Evolutionary conservation across 2,329 filamentous ascomycete species (phyloP).

Genomic region (Aspergillus vadensis): DNA sequence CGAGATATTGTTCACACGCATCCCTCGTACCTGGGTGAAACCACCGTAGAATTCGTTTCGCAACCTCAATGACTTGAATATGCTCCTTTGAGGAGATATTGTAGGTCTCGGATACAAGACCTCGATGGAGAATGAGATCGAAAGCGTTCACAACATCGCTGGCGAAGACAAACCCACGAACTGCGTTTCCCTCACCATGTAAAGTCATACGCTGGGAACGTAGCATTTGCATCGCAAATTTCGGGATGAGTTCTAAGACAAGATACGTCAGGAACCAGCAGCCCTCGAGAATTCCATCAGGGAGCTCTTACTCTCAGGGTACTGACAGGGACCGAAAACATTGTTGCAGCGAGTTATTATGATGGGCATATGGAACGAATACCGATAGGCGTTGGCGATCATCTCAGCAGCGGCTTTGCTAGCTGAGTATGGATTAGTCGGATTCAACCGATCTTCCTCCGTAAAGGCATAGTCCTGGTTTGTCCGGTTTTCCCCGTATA

Average conservation of each 20-base stretch:
- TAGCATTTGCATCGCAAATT: constrained; percentile 75
- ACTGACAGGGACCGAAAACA: constrained; percentile 82
- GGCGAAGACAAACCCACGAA: constrained; percentile 74
- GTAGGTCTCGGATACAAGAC: constrained; percentile 73
- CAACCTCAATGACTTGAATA: constrained; percentile 75
- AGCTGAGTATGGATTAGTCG: constrained; percentile 82
- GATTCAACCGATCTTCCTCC: constrained; percentile 74
- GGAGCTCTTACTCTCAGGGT: constrained; percentile 69
- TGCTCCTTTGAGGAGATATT: constrained; percentile 80
- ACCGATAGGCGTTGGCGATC: constrained; percentile 80
- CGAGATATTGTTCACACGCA: constrained; percentile 63
- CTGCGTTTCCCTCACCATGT: constrained; percentile 75
- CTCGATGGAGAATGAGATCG: constrained; percentile 80
- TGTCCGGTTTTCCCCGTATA: constrained; percentile 71
- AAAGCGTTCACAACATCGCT: constrained; percentile 79
- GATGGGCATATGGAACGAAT: constrained; percentile 77
- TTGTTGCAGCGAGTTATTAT: constrained; percentile 84
- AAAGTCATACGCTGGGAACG: constrained; percentile 68
- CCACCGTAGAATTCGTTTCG: constrained; percentile 58
- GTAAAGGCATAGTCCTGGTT: constrained; percentile 31
- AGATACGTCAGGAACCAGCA: not conserved
- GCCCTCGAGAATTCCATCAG: not conserved
- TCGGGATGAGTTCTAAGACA: constrained; percentile 71
- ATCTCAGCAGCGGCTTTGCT: constrained; percentile 82
- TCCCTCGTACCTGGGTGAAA: constrained; percentile 63